phyloP scores from a whole-genome alignment of 129 eudicot species.

The Flaveria ramosissima region DNA sequence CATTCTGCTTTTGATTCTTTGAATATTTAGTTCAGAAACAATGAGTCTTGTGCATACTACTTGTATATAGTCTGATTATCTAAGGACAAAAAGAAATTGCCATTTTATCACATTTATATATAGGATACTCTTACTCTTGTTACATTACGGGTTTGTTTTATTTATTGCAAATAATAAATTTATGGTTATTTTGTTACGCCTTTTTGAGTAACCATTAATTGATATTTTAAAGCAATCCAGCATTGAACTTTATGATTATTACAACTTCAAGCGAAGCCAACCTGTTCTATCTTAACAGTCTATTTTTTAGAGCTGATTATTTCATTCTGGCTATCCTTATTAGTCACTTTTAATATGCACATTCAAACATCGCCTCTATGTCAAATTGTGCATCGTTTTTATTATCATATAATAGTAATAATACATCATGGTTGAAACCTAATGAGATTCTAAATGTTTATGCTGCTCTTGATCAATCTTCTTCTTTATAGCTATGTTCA shows the following conservation, averaged over 20 bases:
- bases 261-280: background rate
- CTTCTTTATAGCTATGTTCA: constrained; percentile 69
- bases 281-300: background rate
- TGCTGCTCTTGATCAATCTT: constrained; percentile 11
- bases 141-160: too few relatives aligned
- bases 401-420: background rate
- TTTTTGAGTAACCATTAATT: background rate
- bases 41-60: background rate
- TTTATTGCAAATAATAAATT: background rate
- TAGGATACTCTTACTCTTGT: background rate
- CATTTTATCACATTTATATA: background rate
- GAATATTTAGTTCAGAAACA: background rate
- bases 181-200: background rate
- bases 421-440: constrained; percentile 11
- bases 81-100: constrained; percentile 1
- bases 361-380: background rate
- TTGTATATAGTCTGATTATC: background rate
- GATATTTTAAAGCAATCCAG: too few relatives aligned
- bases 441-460: background rate
- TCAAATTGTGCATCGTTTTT: background rate
- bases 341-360: background rate
- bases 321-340: background rate
- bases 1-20: background rate
- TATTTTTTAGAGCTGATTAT: background rate
- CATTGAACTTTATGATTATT: background rate